These are phyloP conservation scores for Phyllosticta citriasiana DNA, from an alignment of 2,329 filamentous ascomycete genomes.

Conservation along the genomic window DNA sequence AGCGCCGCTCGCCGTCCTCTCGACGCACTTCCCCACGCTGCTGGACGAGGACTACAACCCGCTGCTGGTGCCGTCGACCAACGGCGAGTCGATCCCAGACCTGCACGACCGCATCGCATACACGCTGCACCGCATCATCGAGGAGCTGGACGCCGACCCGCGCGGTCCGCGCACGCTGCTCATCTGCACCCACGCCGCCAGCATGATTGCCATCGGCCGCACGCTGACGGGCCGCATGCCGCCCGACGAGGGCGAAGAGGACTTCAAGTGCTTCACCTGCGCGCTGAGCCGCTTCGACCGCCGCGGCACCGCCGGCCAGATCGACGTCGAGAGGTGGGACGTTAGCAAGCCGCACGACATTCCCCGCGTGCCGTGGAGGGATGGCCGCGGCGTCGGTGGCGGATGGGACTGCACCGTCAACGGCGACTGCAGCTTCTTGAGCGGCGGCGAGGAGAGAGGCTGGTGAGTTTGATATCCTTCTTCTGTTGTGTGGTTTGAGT, in stretches of 20 bases:
- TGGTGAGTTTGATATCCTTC: slow-evolving; percentile 48
- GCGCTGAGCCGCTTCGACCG: slow-evolving; percentile 61
- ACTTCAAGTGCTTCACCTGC: slow-evolving; percentile 80
- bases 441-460: slow-evolving; percentile 71
- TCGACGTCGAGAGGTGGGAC: slow-evolving; percentile 18
- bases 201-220: slow-evolving; percentile 76
- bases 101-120: slow-evolving; percentile 72
- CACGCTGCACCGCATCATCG: slow-evolving; percentile 60
- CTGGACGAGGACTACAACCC: slow-evolving; percentile 49
- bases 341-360: slow-evolving; percentile 24
- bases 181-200: slow-evolving; percentile 82
- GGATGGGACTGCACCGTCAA: slow-evolving; percentile 74
- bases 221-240: slow-evolving; percentile 72
- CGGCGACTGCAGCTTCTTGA: slow-evolving; percentile 77
- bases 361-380: slow-evolving; percentile 44
- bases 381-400: slow-evolving; percentile 54
- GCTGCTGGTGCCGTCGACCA: slow-evolving; percentile 55
- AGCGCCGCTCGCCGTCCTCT: slow-evolving; percentile 53
- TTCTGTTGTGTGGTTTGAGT: not conserved
- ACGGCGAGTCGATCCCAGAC: slow-evolving; percentile 69
- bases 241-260: slow-evolving; percentile 57
- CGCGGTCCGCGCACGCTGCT: slow-evolving; percentile 59
- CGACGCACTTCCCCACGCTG: slow-evolving; percentile 54
- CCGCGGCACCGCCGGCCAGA: slow-evolving; percentile 20
- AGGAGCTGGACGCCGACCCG: slow-evolving; percentile 56